Evolutionary conservation across 352 stramenopile genomes (phyloP).

Genomic region (Globisporangium orthogonon): DNA sequence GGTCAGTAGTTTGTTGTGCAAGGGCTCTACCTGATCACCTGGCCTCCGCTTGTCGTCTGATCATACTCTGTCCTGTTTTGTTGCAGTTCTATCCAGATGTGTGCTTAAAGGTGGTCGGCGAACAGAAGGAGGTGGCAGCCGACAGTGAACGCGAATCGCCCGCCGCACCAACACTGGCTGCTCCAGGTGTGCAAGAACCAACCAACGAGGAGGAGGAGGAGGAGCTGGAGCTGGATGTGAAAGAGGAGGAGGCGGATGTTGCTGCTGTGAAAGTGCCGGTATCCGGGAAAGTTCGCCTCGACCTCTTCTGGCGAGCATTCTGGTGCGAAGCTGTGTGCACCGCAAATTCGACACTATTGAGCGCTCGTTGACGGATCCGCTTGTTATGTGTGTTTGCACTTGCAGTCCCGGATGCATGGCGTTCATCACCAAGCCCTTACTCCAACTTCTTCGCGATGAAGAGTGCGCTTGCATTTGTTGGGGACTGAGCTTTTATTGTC

Average conservation of each 20-base stretch:
- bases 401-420: slow-evolving; percentile 60
- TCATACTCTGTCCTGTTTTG: background rate
- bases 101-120: slow-evolving; percentile 47
- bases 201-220: slow-evolving; percentile 14
- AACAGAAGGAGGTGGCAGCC: slow-evolving; percentile 42
- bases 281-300: slow-evolving; percentile 46
- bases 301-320: slow-evolving; percentile 77
- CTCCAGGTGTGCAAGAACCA: background rate
- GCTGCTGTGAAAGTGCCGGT: background rate
- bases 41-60: background rate
- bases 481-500: too few species aligned
- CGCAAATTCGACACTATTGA: background rate
- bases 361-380: background rate
- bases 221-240: slow-evolving; percentile 29
- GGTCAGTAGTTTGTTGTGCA: background rate
- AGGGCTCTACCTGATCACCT: too few species aligned
- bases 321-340: slow-evolving; percentile 29
- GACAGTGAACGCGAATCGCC: slow-evolving; percentile 16
- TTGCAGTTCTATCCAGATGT: slow-evolving; percentile 40
- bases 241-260: slow-evolving; percentile 17
- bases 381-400: background rate
- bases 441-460: slow-evolving; percentile 52
- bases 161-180: slow-evolving; percentile 10
- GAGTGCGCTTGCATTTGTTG: slow-evolving; percentile 26
- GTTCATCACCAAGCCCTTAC: slow-evolving; percentile 58